phyloP scores from a whole-genome alignment of 345 rosid species.

The Rhizophora mangle region DNA sequence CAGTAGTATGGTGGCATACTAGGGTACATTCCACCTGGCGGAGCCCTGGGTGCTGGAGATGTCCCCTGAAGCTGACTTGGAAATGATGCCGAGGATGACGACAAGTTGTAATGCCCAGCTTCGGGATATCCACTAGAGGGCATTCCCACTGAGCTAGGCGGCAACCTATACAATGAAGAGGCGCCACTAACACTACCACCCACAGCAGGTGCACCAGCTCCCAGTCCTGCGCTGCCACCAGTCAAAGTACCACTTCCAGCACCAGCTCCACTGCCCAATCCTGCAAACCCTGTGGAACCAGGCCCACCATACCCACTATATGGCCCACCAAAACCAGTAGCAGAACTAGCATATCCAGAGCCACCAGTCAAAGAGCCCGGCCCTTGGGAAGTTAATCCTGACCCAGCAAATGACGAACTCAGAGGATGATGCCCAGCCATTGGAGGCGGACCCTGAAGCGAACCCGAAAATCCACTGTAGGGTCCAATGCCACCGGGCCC shows the following conservation, averaged over 20 bases:
- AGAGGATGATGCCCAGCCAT: conserved; percentile 23
- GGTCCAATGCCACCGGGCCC: conserved; percentile 25
- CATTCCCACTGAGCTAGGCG: conserved; percentile 49
- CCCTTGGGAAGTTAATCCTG: conserved; percentile 8
- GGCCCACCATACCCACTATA: conserved; percentile 9
- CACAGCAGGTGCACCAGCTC: conserved; percentile 19
- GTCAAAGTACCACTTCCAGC: conserved; percentile 12
- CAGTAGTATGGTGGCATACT: conserved; percentile 69
- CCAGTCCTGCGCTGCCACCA: conserved; percentile 20
- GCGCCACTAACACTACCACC: conserved; percentile 26
- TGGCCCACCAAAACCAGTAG: conserved; percentile 11
- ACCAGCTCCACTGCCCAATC: conserved; percentile 24
- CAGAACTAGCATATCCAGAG: background rate
- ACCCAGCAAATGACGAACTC: conserved; percentile 17
- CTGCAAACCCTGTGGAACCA: conserved; percentile 7
- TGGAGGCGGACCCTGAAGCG: no score
- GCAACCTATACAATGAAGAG: conserved; percentile 58
- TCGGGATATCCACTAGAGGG: conserved; percentile 71
- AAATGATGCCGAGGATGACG: conserved; percentile 46
- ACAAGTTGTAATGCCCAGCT: conserved; percentile 44
- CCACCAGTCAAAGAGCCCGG: conserved; percentile 7
- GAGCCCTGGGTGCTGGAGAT: conserved; percentile 69
- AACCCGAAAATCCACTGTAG: conserved; percentile 54
- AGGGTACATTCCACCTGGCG: conserved; percentile 66
- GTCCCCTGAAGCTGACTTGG: conserved; percentile 66